A percentile compares a stretch with the other conserved stretches of the same genome.
Conservation (phyloP, 2,329 filamentous ascomycete species). For the Verticillium tricorpus region DNA sequence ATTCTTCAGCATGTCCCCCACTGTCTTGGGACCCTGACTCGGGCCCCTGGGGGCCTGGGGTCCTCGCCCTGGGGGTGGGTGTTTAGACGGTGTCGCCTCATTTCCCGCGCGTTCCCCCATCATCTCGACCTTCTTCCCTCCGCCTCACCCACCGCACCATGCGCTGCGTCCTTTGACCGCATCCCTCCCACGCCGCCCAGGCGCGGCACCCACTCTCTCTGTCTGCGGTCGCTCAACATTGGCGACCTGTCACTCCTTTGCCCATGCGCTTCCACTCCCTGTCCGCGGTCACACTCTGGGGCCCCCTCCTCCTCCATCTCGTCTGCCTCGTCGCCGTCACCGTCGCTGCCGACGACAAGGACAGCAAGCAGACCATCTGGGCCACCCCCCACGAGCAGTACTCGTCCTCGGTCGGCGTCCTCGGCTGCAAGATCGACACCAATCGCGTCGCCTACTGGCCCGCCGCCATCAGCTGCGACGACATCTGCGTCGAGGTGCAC, state of each 20-base stretch:
- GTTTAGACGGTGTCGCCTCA: background rate
- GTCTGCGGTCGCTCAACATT: background rate
- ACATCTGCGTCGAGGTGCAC: constrained; percentile 33
- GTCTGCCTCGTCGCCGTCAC: background rate
- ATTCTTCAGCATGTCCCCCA: background rate
- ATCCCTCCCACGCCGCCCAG: background rate
- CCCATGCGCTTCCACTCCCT: background rate
- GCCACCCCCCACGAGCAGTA: constrained; percentile 44
- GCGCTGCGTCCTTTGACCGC: background rate
- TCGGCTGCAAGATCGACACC: constrained; percentile 48
- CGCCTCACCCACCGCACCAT: background rate
- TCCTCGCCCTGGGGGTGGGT: too few species aligned
- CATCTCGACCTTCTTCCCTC: background rate
- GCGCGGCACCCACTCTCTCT: background rate
- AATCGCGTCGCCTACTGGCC: constrained; percentile 51
- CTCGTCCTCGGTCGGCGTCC: constrained; percentile 43
- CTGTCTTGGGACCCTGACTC: background rate
- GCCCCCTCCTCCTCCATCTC: constrained; percentile 4
- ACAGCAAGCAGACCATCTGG: constrained; percentile 8
- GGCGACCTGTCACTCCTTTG: background rate
- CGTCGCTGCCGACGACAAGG: background rate
- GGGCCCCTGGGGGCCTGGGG: too few species aligned
- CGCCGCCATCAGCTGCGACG: constrained; percentile 36
- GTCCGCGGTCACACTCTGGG: constrained; percentile 24
- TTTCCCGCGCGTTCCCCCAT: background rate